A percentile compares a stretch with the other conserved stretches of the same genome.
phyloP scores from a whole-genome alignment of 2,329 filamentous ascomycete species.

The Calonectria pseudoturangicola region DNA sequence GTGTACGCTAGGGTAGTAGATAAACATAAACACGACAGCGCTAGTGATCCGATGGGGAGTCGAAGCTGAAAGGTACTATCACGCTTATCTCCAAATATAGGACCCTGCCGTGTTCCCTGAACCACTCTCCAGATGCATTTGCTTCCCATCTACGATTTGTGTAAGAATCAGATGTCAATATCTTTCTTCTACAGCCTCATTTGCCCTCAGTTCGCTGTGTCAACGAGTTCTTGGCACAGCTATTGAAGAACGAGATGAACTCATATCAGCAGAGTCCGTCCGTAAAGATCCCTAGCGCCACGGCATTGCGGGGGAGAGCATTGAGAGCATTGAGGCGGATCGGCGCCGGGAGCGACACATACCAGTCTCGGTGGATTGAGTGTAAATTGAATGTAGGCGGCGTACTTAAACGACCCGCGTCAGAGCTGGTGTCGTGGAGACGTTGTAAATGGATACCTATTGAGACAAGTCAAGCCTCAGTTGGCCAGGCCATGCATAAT shows the following conservation, averaged over 20 bases:
- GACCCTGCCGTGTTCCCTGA: not conserved
- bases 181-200: slow-evolving; percentile 45
- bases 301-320: slow-evolving; percentile 44
- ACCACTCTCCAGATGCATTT: not conserved
- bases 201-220: slow-evolving; percentile 62
- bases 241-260: slow-evolving; percentile 48
- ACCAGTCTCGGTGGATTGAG: slow-evolving; percentile 41
- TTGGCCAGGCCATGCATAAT: slow-evolving; percentile 15
- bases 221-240: slow-evolving; percentile 59
- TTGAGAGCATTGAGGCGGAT: slow-evolving; percentile 49
- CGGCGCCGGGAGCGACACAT: slow-evolving; percentile 41
- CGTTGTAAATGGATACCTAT: slow-evolving; percentile 31
- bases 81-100: not conserved
- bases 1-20: not conserved
- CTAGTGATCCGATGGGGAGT: not conserved
- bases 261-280: slow-evolving; percentile 47
- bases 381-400: slow-evolving; percentile 45
- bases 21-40: not conserved
- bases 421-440: slow-evolving; percentile 37
- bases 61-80: not conserved
- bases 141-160: not conserved
- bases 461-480: not conserved
- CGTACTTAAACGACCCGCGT: slow-evolving; percentile 47
- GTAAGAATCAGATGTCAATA: slow-evolving; percentile 31
- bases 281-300: slow-evolving; percentile 37